phyloP scores from a whole-genome alignment of 371 early-diverging fungal genomes.

The Circinella minor region DNA sequence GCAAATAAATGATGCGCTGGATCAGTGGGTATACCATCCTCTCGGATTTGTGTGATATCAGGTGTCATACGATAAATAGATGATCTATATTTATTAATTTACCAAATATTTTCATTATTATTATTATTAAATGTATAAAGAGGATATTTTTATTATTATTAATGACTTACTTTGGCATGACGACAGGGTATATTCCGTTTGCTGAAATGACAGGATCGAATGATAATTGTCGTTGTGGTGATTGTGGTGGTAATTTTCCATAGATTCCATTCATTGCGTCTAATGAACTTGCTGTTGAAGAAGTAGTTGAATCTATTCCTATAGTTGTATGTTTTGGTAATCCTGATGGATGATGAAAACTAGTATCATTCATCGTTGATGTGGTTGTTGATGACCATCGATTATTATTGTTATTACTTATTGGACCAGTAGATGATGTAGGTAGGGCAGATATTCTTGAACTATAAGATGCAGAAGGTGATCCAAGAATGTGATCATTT shows the following conservation, averaged over 20 bases:
- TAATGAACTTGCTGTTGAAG: too few relatives aligned
- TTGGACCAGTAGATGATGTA: slow-evolving; percentile 1
- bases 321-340: too few relatives aligned
- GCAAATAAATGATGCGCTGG: slow-evolving; percentile 59
- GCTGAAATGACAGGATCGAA: slow-evolving; percentile 3
- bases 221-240: slow-evolving; percentile 1
- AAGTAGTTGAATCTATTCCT: too few relatives aligned
- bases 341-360: neutral
- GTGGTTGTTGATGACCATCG: neutral
- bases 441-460: slow-evolving; percentile 2
- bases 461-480: slow-evolving; percentile 13
- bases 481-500: slow-evolving; percentile 13
- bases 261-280: neutral
- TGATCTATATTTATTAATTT: slow-evolving; percentile 28
- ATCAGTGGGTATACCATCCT: slow-evolving; percentile 27
- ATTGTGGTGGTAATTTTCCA: neutral
- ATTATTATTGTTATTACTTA: neutral
- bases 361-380: neutral
- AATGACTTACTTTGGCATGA: slow-evolving; percentile 46
- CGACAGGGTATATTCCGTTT: slow-evolving; percentile 34
- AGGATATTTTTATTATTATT: too few relatives aligned
- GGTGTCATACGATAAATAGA: slow-evolving; percentile 51
- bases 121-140: neutral
- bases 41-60: slow-evolving; percentile 42
- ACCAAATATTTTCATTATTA: too few relatives aligned